A percentile compares a stretch with the other conserved stretches of the same genome.
Conservation (phyloP, 495 filamentous ascomycete species). For the Geopyxis carbonaria region DNA sequence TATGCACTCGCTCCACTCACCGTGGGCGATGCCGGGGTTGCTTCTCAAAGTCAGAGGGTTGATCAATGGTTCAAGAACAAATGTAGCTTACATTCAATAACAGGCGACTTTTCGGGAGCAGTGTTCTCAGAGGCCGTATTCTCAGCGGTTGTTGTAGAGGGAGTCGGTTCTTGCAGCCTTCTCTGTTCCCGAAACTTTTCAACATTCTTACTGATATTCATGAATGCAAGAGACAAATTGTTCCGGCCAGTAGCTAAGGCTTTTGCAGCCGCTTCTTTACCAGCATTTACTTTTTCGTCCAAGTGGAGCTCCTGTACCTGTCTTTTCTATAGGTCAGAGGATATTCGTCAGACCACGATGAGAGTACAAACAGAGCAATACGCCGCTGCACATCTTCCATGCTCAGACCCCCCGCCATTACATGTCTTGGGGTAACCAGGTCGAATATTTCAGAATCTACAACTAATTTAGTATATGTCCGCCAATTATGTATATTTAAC, state of each 20-base stretch:
- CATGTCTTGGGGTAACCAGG: slow-evolving; percentile 80
- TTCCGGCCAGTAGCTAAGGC: slow-evolving; percentile 50
- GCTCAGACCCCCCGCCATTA: slow-evolving; percentile 81
- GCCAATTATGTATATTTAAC: no score
- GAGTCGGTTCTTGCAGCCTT: slow-evolving; percentile 14
- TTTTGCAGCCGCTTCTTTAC: slow-evolving; percentile 46
- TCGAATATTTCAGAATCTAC: slow-evolving; percentile 82
- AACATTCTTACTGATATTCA: slow-evolving; percentile 55
- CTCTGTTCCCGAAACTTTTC: slow-evolving; percentile 47
- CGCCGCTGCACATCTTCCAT: slow-evolving; percentile 90
- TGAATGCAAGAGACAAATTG: slow-evolving; percentile 50
- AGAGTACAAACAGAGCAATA: slow-evolving; percentile 58
- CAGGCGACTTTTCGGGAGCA: background rate
- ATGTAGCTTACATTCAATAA: slow-evolving; percentile 2
- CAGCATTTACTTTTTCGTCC: slow-evolving; percentile 48
- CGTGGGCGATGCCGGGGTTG: slow-evolving; percentile 4
- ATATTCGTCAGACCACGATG: background rate
- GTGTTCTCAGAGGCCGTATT: slow-evolving; percentile 4
- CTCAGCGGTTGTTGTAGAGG: slow-evolving; percentile 3
- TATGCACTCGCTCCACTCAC: slow-evolving; percentile 52
- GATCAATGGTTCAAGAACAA: background rate
- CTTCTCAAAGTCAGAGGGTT: background rate
- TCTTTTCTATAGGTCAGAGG: slow-evolving; percentile 7
- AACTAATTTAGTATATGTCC: slow-evolving; percentile 10
- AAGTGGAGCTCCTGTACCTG: slow-evolving; percentile 43